These are phyloP conservation scores for Globisporangium recalcitrans DNA, from an alignment of 352 stramenopile genomes.

Conservation along the genomic window DNA sequence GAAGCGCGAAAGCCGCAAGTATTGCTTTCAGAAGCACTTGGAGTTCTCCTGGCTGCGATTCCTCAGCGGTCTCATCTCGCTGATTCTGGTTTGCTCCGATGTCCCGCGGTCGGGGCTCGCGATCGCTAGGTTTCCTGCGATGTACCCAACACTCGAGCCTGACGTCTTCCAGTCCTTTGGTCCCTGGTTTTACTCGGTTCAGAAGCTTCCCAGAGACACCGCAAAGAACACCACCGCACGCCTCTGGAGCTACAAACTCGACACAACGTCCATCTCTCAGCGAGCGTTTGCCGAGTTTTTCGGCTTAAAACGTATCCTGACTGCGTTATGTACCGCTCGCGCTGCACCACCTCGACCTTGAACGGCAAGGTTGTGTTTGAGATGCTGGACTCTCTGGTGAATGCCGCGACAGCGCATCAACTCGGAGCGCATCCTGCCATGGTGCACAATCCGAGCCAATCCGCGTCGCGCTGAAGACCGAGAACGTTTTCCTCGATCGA, in stretches of 20 bases:
- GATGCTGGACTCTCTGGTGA: conserved; percentile 32
- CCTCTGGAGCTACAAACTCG: conserved; percentile 37
- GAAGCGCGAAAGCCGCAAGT: neutral
- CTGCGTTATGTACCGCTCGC: conserved; percentile 26
- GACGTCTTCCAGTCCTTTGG: conserved; percentile 23
- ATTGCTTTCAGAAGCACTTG: conserved; percentile 5
- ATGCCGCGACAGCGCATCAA: conserved; percentile 4
- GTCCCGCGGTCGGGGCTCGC: conserved; percentile 27
- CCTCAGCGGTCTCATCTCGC: conserved; percentile 16
- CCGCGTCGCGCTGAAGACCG: conserved; percentile 2
- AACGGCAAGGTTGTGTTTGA: conserved; percentile 20
- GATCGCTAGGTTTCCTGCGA: conserved; percentile 13
- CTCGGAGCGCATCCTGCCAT: neutral
- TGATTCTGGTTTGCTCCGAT: conserved; percentile 28
- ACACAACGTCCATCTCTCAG: conserved; percentile 29
- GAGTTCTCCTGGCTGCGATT: conserved; percentile 9
- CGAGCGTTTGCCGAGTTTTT: conserved; percentile 25
- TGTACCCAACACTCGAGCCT: conserved; percentile 25
- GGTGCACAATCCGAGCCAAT: neutral
- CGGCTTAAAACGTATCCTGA: conserved; percentile 17
- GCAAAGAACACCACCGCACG: conserved; percentile 10
- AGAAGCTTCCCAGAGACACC: neutral
- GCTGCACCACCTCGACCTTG: conserved; percentile 15
- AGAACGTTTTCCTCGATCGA: conserved; percentile 32
- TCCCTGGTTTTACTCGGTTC: conserved; percentile 7